phyloP scores from a whole-genome alignment of 257 asterid species.

The Catharanthus roseus region DNA sequence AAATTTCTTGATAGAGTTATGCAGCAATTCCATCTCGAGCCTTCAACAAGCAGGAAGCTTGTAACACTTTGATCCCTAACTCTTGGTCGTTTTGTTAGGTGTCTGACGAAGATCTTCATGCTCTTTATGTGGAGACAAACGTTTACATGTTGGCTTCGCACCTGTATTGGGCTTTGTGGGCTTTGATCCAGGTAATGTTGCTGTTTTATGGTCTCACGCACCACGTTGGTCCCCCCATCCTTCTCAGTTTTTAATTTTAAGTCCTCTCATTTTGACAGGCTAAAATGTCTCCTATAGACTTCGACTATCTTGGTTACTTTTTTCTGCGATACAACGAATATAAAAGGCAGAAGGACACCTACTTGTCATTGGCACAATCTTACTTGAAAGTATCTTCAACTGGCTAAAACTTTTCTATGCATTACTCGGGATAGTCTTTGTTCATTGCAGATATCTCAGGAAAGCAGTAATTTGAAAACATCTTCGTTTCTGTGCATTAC shows the following conservation, averaged over 20 bases:
- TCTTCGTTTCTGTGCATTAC: neutral
- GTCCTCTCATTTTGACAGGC: constrained; percentile 46
- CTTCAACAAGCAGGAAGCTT: neutral
- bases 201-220: constrained; percentile 7
- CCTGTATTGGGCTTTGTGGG: constrained; percentile 93
- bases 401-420: constrained; percentile 7
- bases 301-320: constrained; percentile 77
- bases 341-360: constrained; percentile 61
- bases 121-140: constrained; percentile 67
- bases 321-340: constrained; percentile 67
- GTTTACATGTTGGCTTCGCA: constrained; percentile 82
- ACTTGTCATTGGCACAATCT: constrained; percentile 38
- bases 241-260: neutral
- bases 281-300: constrained; percentile 86
- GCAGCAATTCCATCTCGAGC: neutral
- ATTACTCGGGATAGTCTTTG: neutral
- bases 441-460: neutral
- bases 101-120: constrained; percentile 54
- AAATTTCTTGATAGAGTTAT: neutral
- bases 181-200: constrained; percentile 74
- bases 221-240: neutral
- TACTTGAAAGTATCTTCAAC: constrained; percentile 25
- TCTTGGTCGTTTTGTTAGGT: constrained; percentile 39
- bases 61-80: neutral
- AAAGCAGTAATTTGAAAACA: neutral